Base-by-base conservation (phyloP, 768 basidiomycete species). In the Termitomyces sp. region DNA sequence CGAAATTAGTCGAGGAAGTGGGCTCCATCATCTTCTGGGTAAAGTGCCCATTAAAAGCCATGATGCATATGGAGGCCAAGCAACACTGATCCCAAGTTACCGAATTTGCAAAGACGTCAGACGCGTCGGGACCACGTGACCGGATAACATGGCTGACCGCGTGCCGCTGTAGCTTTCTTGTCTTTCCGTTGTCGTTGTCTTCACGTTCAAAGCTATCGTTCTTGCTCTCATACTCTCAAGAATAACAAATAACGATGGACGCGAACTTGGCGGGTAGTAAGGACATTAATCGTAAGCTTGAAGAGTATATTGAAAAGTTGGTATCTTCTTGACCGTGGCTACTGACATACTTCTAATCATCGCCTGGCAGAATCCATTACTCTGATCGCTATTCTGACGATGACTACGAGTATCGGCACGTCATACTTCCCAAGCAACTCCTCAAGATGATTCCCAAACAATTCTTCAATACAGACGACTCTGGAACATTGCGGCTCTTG, bases 301-400 rank as follows among this genome's bases (percentile, higher is more conserved):
- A 90, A 64, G 89, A 91, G 69, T 90, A 87, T 68, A 88, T 91
- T 56, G 87, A 89, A 69, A 91, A 87, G 90, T 88, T 60, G 75
- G 67, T 57, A 28, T 55, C 41, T 35, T 56, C 46, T 63, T 60
- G 26, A 50, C 61, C 13, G 16, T 50, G 48, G 18, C 50, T 53
- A 47, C 26, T 51, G 13, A 44, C 57, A 16, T 26, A 58, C 58
- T 66, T 64, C 57, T 61, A 47, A 64, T 62, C 58, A 52, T 38
- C 47, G 32, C 58, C 51, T 57, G 64, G 43, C 59, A 93, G 91
- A 71, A 94, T 94, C 66, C 88, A 92, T 68, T 94, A 94, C 70
- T 94, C 92, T 61, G 91, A 93, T 73, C 87, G 91, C 62, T 95
- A 98, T 72, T 84, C 91, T 8, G 95, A 98, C 73, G 93, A 96